phyloP scores from a whole-genome alignment of 2,329 filamentous ascomycete species.

The Cercospora sp. region DNA sequence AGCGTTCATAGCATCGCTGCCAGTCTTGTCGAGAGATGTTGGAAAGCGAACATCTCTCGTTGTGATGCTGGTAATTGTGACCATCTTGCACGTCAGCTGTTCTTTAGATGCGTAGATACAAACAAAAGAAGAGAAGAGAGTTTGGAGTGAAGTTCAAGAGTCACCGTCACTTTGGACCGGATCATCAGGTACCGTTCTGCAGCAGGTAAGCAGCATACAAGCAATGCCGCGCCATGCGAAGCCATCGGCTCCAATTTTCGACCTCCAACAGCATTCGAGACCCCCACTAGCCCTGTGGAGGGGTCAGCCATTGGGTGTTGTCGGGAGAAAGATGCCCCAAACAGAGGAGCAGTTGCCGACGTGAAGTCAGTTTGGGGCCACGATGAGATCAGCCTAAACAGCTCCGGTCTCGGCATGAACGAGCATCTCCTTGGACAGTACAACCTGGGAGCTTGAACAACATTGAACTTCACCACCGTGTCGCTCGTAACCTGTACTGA shows the following conservation, averaged over 20 bases:
- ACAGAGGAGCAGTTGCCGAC: constrained; percentile 7
- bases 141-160: neutral
- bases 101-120: neutral
- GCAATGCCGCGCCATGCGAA: constrained; percentile 18
- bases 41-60: constrained; percentile 54
- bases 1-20: constrained; percentile 94
- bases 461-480: neutral
- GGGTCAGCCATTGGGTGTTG: neutral
- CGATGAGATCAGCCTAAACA: neutral
- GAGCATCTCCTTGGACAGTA: neutral
- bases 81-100: constrained; percentile 39
- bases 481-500: neutral
- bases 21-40: constrained; percentile 95
- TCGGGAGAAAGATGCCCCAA: constrained; percentile 14
- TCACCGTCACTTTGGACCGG: neutral
- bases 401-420: constrained; percentile 2
- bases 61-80: constrained; percentile 49
- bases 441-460: neutral
- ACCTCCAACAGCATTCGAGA: neutral
- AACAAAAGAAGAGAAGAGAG: neutral
- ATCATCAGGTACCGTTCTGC: constrained; percentile 15
- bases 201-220: constrained; percentile 9
- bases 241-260: constrained; percentile 14
- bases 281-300: constrained; percentile 11
- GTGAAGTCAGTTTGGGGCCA: constrained; percentile 9